Evolutionary conservation across 2,329 filamentous ascomycete genomes (phyloP).

Genomic region (Ophiostoma sp.): DNA sequence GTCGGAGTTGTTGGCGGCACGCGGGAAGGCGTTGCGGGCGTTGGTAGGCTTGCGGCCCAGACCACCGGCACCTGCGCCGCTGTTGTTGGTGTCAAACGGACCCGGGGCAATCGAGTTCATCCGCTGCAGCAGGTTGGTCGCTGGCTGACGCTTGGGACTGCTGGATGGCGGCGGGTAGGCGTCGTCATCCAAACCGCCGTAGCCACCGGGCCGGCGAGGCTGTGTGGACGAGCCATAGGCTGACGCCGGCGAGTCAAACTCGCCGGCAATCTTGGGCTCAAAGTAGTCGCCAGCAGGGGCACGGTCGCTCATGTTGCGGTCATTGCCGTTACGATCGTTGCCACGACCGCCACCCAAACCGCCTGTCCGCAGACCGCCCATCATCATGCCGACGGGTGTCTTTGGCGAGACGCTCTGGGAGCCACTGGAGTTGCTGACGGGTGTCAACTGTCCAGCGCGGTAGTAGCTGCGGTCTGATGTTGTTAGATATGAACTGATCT

Average conservation of each 20-base stretch:
- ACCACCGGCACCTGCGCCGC: slow-evolving; percentile 19
- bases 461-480: slow-evolving; percentile 54
- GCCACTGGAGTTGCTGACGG: slow-evolving; percentile 60
- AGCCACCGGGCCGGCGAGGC: slow-evolving; percentile 47
- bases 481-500: slow-evolving; percentile 37
- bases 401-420: slow-evolving; percentile 65
- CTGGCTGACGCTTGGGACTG: slow-evolving; percentile 49
- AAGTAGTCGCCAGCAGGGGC: slow-evolving; percentile 46
- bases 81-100: slow-evolving; percentile 56
- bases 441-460: slow-evolving; percentile 61
- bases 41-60: slow-evolving; percentile 25
- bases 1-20: not conserved
- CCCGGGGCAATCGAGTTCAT: slow-evolving; percentile 67
- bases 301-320: slow-evolving; percentile 38
- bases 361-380: slow-evolving; percentile 29
- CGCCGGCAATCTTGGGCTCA: slow-evolving; percentile 47
- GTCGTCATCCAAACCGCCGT: slow-evolving; percentile 50
- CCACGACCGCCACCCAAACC: not conserved
- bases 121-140: slow-evolving; percentile 53
- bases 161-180: slow-evolving; percentile 44
- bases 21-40: slow-evolving; percentile 8
- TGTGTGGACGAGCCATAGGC: slow-evolving; percentile 34
- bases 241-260: slow-evolving; percentile 44
- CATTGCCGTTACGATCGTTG: slow-evolving; percentile 19
- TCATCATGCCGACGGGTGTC: slow-evolving; percentile 48